Conservation (phyloP, 768 basidiomycete genomes). For the Auricularia cornea region DNA sequence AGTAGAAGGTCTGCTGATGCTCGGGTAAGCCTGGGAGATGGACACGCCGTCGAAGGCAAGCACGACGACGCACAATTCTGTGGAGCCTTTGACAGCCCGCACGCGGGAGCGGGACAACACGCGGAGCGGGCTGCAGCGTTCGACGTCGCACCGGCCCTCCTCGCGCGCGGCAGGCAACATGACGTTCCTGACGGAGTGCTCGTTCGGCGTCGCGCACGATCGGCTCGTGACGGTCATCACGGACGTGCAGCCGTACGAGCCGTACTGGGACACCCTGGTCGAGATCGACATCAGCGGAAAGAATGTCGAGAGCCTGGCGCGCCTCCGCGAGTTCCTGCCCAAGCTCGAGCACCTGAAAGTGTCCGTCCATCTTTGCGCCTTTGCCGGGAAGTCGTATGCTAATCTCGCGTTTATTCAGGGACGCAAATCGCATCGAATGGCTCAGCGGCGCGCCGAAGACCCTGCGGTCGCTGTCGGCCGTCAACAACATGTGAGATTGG, state of each 20-base stretch:
- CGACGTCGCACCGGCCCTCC: constrained; percentile 14
- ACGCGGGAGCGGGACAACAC: constrained; percentile 1
- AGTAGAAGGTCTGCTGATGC: constrained; percentile 8
- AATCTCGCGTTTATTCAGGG: constrained; percentile 35
- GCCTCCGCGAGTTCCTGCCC: constrained; percentile 86
- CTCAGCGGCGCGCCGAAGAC: constrained; percentile 66
- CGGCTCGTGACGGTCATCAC: constrained; percentile 86
- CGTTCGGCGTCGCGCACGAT: constrained; percentile 91
- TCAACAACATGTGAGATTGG: constrained; percentile 56
- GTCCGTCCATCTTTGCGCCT: constrained; percentile 38
- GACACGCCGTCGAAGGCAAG: constrained; percentile 51
- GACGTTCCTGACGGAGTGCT: constrained; percentile 91
- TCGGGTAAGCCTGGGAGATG: constrained; percentile 27
- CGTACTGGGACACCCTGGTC: constrained; percentile 80
- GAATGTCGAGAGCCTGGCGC: constrained; percentile 70
- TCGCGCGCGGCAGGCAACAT: constrained; percentile 32
- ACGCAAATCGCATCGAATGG: constrained; percentile 68
- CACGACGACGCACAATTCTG: constrained; percentile 36
- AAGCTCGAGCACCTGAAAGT: constrained; percentile 63
- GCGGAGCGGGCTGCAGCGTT: not conserved
- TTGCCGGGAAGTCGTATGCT: not conserved
- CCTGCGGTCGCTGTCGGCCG: constrained; percentile 70
- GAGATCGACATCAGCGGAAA: constrained; percentile 67
- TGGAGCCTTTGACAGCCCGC: constrained; percentile 32
- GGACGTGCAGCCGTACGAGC: constrained; percentile 89